phyloP scores from a whole-genome alignment of 148 eudicot species.

The Silene latifolia region DNA sequence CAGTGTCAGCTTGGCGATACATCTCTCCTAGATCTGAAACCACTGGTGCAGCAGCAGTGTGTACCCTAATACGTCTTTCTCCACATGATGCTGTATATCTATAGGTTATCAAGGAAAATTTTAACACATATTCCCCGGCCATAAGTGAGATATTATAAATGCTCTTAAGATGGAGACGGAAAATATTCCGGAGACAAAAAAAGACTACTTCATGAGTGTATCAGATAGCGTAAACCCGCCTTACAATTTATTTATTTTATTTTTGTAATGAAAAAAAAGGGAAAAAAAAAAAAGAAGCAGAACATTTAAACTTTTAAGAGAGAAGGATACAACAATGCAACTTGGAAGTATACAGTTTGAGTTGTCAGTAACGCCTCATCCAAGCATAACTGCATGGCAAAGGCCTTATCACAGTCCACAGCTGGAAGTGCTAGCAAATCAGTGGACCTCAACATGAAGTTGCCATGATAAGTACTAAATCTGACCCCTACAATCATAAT shows the following conservation, averaged over 20 bases:
- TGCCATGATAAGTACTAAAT: conserved; percentile 87
- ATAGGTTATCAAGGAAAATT: conserved; percentile 41
- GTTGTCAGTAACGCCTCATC: conserved; percentile 80
- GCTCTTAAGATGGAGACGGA: not conserved
- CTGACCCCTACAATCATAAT: conserved; percentile 59
- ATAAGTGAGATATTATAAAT: not conserved
- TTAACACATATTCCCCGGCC: not conserved
- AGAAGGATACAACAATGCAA: conserved; percentile 93
- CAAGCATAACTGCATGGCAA: conserved; percentile 77
- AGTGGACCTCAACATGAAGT: conserved; percentile 95
- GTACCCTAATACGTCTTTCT: conserved; percentile 98
- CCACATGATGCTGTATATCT: conserved; percentile 98
- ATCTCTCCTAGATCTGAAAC: conserved; percentile 87
- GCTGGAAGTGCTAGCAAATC: conserved; percentile 96
- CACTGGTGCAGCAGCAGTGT: conserved; percentile 94
- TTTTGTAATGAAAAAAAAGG: too few species aligned
- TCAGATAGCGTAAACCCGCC: not conserved
- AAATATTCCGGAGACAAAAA: not conserved
- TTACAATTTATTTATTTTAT: not conserved
- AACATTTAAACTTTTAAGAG: not conserved
- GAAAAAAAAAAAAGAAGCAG: not conserved
- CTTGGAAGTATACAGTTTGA: conserved; percentile 86
- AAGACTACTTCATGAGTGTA: not conserved
- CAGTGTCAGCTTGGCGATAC: conserved; percentile 91
- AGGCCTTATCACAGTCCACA: conserved; percentile 97